Evolutionary conservation across 495 filamentous ascomycete species (phyloP).

Genomic region (Talaromyces stipitatus): DNA sequence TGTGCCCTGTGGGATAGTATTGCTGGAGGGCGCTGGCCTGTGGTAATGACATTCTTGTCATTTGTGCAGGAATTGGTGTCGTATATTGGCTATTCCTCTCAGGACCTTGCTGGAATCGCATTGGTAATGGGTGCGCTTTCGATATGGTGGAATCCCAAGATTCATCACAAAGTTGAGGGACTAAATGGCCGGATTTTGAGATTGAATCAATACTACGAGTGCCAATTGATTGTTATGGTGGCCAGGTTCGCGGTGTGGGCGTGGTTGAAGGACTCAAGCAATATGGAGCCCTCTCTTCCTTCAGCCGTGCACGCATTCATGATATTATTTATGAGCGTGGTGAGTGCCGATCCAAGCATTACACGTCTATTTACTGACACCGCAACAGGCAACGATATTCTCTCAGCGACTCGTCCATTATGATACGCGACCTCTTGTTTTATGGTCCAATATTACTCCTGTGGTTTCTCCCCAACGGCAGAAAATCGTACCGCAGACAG

Average conservation of each 20-base stretch:
- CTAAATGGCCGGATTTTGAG: conserved; percentile 57
- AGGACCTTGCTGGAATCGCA: conserved; percentile 29
- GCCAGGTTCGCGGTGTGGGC: conserved; percentile 48
- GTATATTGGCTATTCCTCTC: conserved; percentile 9
- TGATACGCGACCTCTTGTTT: conserved; percentile 48
- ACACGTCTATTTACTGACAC: conserved; percentile 11
- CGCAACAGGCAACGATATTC: conserved; percentile 22
- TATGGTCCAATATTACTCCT: conserved; percentile 38
- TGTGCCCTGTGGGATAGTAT: conserved; percentile 13
- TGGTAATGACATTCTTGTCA: conserved; percentile 12
- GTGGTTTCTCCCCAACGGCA: conserved; percentile 23
- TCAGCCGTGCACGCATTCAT: conserved; percentile 42
- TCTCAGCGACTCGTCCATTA: conserved; percentile 45
- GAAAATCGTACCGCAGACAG: conserved; percentile 8
- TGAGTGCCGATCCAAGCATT: conserved; percentile 28
- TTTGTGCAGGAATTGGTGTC: conserved; percentile 28
- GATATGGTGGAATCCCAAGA: conserved; percentile 71
- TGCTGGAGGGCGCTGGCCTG: conserved; percentile 6
- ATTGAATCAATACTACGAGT: conserved; percentile 58
- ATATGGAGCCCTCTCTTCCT: conserved; percentile 28
- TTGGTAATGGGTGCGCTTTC: conserved; percentile 47
- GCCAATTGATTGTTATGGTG: conserved; percentile 55
- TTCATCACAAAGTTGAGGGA: conserved; percentile 56
- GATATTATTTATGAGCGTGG: conserved; percentile 31
- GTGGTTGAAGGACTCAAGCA: conserved; percentile 37